Percentiles rank a stretch among this genome's conserved stretches.
phyloP scores from a whole-genome alignment of 139 green algal genomes.

The Spirogloea muscicola region DNA sequence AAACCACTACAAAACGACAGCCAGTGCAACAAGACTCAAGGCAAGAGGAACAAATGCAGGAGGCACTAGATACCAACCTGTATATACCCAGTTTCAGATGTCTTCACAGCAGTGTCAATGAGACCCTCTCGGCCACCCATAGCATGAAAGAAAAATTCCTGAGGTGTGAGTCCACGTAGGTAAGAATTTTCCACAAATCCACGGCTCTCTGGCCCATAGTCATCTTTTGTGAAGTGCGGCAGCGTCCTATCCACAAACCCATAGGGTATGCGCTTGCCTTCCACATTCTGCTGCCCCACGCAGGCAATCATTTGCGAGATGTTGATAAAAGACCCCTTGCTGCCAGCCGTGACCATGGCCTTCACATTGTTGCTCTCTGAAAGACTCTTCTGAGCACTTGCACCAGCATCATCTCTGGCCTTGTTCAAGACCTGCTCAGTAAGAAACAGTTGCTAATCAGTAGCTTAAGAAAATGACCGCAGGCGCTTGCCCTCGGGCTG shows the following conservation, averaged over 20 bases:
- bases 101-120: conserved; percentile 99
- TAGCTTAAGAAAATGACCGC: no score
- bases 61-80: no score
- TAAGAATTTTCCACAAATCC: conserved; percentile 99
- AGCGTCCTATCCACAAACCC: conserved; percentile 88
- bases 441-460: no score
- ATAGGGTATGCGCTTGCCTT: conserved; percentile 98
- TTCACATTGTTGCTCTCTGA: conserved; percentile 96
- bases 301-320: conserved; percentile 99
- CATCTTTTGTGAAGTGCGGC: conserved; percentile 95
- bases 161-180: conserved; percentile 85
- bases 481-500: no score
- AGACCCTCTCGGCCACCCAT: conserved; percentile 98
- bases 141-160: conserved; percentile 99
- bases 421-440: conserved; percentile 91
- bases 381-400: conserved; percentile 78
- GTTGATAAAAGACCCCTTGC: conserved; percentile 99
- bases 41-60: no score
- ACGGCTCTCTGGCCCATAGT: conserved; percentile 89
- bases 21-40: no score
- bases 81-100: conserved; percentile 75
- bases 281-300: conserved; percentile 99
- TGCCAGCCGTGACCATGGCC: conserved; percentile 92
- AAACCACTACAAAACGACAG: no score
- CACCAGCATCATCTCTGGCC: conserved; percentile 88